Percentiles rank a stretch among this genome's conserved stretches.
Conservation (phyloP, 352 stramenopile genomes). For the Peronospora farinosa region DNA sequence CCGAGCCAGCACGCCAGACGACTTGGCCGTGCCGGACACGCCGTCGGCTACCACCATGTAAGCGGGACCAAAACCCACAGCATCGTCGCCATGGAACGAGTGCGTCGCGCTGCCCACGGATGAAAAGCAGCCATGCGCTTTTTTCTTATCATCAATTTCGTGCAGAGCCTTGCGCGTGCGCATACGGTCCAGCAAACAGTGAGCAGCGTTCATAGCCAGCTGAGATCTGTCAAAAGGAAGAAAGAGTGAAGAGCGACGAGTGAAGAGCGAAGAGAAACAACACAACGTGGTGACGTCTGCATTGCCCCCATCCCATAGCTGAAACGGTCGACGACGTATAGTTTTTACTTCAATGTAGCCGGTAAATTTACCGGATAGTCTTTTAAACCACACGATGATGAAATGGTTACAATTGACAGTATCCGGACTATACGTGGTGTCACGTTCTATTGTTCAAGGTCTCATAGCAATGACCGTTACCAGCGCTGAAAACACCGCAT, state of each 20-base stretch:
- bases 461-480: too few species aligned
- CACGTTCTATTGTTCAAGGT: too few species aligned
- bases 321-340: conserved; percentile 23
- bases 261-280: conserved; percentile 2
- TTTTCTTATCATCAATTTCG: conserved; percentile 33
- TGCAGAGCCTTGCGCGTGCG: conserved; percentile 57
- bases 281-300: neutral
- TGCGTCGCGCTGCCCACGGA: conserved; percentile 72
- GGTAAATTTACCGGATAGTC: conserved; percentile 7
- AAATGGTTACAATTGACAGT: neutral
- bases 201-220: conserved; percentile 46
- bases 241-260: conserved; percentile 9
- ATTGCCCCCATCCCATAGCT: conserved; percentile 29
- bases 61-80: conserved; percentile 71
- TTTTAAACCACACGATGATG: neutral
- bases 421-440: conserved; percentile 16
- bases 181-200: conserved; percentile 73
- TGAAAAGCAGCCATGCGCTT: conserved; percentile 45
- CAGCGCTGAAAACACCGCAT: too few species aligned
- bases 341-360: neutral
- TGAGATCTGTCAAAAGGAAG: neutral
- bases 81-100: conserved; percentile 82
- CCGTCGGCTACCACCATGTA: conserved; percentile 86
- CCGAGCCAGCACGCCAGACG: conserved; percentile 68
- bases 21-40: conserved; percentile 82